Percentiles rank a stretch among this genome's conserved stretches.
Conservation (phyloP, 305 asterid species). For the Euphrasia arctica region DNA sequence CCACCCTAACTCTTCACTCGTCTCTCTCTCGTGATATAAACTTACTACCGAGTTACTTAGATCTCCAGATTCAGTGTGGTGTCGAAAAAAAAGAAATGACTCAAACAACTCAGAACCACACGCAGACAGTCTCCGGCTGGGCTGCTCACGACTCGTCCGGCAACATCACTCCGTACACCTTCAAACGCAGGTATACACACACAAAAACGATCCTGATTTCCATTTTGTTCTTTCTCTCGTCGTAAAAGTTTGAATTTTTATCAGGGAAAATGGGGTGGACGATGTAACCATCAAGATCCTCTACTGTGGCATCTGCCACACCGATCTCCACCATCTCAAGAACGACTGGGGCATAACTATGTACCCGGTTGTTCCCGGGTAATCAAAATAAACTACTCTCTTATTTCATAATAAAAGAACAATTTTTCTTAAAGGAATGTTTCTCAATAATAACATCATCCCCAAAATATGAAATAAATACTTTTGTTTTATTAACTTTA, state of each 20-base stretch:
- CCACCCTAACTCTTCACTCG: too few species aligned
- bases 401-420: too few species aligned
- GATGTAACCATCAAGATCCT: conserved; percentile 72
- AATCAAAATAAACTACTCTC: neutral
- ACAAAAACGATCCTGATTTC: neutral
- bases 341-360: conserved; percentile 83
- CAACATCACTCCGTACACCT: conserved; percentile 59
- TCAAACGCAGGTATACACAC: conserved; percentile 65
- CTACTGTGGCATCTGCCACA: conserved; percentile 89
- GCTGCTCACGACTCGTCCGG: conserved; percentile 79
- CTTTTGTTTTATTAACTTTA: too few species aligned
- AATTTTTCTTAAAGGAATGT: too few species aligned
- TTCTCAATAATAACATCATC: too few species aligned
- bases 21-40: too few species aligned
- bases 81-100: conserved; percentile 40
- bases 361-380: conserved; percentile 98
- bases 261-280: conserved; percentile 68
- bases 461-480: too few species aligned
- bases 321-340: conserved; percentile 73
- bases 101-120: conserved; percentile 71
- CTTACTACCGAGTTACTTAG: too few species aligned
- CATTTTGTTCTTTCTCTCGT: too few species aligned
- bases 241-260: too few species aligned
- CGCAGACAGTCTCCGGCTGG: conserved; percentile 76
- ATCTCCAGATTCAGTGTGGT: neutral